Conservation (phyloP, 1,284 basidiomycete genomes). For the Microbotryomycetes sp. region DNA sequence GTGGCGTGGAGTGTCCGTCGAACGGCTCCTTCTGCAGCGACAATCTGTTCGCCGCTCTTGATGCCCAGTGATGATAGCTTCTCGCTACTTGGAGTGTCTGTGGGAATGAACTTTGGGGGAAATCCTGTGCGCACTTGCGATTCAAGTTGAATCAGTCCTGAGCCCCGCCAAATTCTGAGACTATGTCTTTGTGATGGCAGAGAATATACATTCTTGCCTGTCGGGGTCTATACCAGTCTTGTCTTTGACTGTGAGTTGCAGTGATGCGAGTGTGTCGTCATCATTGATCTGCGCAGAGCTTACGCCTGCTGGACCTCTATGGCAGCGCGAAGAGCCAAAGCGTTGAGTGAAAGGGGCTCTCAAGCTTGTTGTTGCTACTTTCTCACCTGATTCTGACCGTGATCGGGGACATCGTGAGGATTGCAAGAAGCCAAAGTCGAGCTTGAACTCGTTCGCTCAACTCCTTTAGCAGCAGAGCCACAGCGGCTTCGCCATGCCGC, state of each 20-base stretch:
- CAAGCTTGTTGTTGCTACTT: too few species aligned
- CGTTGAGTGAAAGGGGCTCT: too few species aligned
- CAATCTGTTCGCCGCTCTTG: constrained; percentile 14
- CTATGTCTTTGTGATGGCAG: too few species aligned
- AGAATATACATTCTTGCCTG: constrained; percentile 15
- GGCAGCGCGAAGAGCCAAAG: neutral
- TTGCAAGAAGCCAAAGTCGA: too few species aligned
- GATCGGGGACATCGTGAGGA: neutral
- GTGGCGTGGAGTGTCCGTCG: too few species aligned
- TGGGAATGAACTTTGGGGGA: constrained; percentile 15
- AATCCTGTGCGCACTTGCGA: constrained; percentile 18
- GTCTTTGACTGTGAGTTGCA: neutral
- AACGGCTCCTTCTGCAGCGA: constrained; percentile 7
- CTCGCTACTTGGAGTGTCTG: neutral
- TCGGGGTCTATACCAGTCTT: neutral
- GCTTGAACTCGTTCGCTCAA: too few species aligned
- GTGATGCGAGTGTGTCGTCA: neutral
- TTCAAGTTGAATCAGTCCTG: neutral
- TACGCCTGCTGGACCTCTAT: neutral
- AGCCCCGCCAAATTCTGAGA: too few species aligned
- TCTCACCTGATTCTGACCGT: neutral
- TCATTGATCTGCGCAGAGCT: neutral
- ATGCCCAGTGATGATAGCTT: constrained; percentile 3
- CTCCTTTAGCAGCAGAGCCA: too few species aligned
- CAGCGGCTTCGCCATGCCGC: too few species aligned